phyloP scores from a whole-genome alignment of 2,329 filamentous ascomycete genomes.

The Penicillium rolfsii region DNA sequence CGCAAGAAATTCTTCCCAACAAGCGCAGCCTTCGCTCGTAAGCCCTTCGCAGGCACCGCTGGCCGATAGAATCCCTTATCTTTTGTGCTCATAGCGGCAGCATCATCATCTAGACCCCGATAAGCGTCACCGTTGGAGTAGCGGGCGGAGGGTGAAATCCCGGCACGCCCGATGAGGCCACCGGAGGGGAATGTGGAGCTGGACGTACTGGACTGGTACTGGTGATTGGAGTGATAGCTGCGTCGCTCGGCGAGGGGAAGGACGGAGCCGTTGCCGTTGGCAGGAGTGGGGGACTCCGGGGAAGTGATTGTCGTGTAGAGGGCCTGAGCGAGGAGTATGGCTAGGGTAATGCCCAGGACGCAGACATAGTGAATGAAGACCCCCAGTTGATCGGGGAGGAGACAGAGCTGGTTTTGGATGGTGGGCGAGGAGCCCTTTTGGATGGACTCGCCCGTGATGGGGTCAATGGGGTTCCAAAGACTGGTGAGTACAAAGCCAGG shows the following conservation, averaged over 20 bases:
- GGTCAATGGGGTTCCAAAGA: slow-evolving; percentile 87
- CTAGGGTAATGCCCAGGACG: slow-evolving; percentile 60
- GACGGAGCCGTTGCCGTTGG: slow-evolving; percentile 25
- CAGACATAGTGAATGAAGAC: slow-evolving; percentile 80
- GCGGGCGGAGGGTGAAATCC: slow-evolving; percentile 27
- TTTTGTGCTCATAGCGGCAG: slow-evolving; percentile 32
- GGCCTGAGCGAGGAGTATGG: slow-evolving; percentile 53
- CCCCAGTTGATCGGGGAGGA: slow-evolving; percentile 83
- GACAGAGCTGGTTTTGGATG: slow-evolving; percentile 84
- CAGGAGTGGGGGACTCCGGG: slow-evolving; percentile 13
- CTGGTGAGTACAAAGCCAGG: slow-evolving; percentile 88
- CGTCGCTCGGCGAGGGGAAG: slow-evolving; percentile 38
- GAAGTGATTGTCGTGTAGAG: slow-evolving; percentile 34
- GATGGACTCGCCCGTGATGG: slow-evolving; percentile 41
- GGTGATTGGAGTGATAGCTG: slow-evolving; percentile 27
- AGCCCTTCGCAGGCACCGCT: slow-evolving; percentile 23
- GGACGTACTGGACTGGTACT: slow-evolving; percentile 37
- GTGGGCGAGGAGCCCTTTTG: slow-evolving; percentile 52
- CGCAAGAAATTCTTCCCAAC: slow-evolving; percentile 64
- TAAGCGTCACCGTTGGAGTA: slow-evolving; percentile 26
- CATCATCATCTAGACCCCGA: slow-evolving; percentile 29
- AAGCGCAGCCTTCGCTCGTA: slow-evolving; percentile 40
- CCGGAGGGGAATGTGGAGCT: slow-evolving; percentile 35
- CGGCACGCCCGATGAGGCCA: slow-evolving; percentile 36
- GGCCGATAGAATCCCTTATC: slow-evolving; percentile 32